Conservation (phyloP, 768 basidiomycete species). For the Tremella fuciformis region DNA sequence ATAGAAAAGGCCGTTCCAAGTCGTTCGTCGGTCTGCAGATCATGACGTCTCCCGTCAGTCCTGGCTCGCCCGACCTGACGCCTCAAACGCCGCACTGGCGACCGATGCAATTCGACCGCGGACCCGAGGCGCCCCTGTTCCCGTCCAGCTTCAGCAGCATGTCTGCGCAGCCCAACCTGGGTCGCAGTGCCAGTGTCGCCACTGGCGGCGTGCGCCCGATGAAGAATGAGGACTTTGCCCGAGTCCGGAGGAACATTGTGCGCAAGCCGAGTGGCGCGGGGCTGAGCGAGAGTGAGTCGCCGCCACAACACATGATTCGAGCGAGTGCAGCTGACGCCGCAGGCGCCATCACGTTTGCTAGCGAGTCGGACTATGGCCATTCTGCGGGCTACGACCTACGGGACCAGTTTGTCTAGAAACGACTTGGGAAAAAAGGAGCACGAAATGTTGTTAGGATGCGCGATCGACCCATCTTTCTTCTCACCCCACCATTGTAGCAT, state of each 20-base stretch:
- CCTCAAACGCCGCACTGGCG: constrained; percentile 30
- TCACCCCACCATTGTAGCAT: too few species aligned
- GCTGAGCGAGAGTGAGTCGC: constrained; percentile 46
- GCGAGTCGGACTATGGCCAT: constrained; percentile 3
- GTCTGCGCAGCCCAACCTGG: constrained; percentile 64
- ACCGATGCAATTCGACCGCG: constrained; percentile 56
- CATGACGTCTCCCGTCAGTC: constrained; percentile 28
- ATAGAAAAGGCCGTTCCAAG: constrained; percentile 23
- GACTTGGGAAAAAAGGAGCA: too few species aligned
- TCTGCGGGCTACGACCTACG: background rate
- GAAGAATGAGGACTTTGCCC: constrained; percentile 8
- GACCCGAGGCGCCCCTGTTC: constrained; percentile 74
- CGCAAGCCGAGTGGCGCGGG: constrained; percentile 39
- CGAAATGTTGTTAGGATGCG: too few species aligned
- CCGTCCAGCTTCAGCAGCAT: constrained; percentile 74
- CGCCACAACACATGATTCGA: background rate
- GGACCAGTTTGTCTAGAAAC: too few species aligned
- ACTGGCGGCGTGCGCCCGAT: constrained; percentile 21
- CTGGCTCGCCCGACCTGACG: constrained; percentile 10
- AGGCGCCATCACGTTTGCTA: constrained; percentile 48
- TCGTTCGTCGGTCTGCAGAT: constrained; percentile 51
- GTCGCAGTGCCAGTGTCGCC: constrained; percentile 37
- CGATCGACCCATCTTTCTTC: too few species aligned
- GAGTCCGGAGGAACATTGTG: constrained; percentile 16
- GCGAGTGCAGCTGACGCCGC: background rate